Evolutionary conservation across 2,329 filamentous ascomycete genomes (phyloP).

Genomic region (Microsporum ferrugineum): DNA sequence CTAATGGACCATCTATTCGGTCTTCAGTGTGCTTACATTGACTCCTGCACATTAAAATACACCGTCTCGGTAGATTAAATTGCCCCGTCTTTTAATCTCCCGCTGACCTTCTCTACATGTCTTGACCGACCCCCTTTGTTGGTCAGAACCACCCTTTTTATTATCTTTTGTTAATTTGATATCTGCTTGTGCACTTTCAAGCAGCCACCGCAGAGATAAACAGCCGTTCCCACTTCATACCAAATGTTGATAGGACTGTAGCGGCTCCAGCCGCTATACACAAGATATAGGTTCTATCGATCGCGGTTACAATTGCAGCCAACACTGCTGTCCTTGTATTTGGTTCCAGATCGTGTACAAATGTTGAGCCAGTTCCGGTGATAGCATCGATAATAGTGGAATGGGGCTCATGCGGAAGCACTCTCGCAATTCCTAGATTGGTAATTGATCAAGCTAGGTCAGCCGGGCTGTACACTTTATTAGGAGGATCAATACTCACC

Average conservation of each 20-base stretch:
- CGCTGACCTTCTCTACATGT: too few relatives aligned
- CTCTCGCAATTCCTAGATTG: background rate
- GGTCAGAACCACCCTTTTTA: background rate
- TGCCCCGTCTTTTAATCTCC: background rate
- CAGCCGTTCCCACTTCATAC: conserved; percentile 1
- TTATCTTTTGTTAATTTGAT: background rate
- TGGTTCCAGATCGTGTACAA: background rate
- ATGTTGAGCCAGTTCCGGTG: conserved; percentile 1
- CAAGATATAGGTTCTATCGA: background rate
- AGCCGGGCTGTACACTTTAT: background rate
- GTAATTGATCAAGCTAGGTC: background rate
- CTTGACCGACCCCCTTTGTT: background rate
- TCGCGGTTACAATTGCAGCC: background rate
- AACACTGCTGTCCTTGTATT: background rate
- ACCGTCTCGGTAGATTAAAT: background rate
- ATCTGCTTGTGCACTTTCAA: background rate
- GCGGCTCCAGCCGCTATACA: background rate
- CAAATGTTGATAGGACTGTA: background rate
- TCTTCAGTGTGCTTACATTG: too few relatives aligned
- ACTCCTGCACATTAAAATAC: too few relatives aligned
- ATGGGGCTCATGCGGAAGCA: background rate
- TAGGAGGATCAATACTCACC: background rate
- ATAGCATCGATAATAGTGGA: conserved; percentile 3
- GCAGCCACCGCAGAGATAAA: background rate
- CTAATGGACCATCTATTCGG: too few relatives aligned